These are phyloP conservation scores for Podospora conica DNA, from an alignment of 495 filamentous ascomycete species.

Conservation along the genomic window DNA sequence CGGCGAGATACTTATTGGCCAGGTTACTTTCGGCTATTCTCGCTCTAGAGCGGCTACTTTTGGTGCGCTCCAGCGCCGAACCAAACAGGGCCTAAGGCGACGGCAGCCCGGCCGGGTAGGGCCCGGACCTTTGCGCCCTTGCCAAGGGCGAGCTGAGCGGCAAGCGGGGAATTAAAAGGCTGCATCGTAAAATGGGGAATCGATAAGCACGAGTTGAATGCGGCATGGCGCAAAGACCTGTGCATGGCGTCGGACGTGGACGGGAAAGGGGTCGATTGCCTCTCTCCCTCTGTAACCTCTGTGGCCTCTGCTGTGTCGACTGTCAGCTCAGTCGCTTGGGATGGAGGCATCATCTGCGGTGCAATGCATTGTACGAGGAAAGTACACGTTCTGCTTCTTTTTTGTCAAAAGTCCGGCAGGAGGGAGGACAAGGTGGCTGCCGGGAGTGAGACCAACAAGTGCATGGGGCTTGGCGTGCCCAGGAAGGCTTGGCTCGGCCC, in stretches of 20 bases:
- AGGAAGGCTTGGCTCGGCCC: background rate
- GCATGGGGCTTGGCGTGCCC: background rate
- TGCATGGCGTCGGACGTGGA: background rate
- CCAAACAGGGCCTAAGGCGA: no score
- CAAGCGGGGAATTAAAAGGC: background rate
- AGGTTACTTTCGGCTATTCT: no score
- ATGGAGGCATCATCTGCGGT: background rate
- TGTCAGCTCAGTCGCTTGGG: background rate
- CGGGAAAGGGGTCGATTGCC: background rate
- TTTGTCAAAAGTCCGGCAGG: background rate
- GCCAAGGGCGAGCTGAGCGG: background rate
- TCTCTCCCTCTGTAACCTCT: no score
- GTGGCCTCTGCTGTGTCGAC: background rate
- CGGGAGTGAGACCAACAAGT: background rate
- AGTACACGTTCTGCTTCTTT: background rate
- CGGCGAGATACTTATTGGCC: no score
- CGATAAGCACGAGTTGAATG: background rate
- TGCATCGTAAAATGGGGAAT: background rate
- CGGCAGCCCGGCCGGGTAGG: background rate
- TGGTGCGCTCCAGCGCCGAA: no score
- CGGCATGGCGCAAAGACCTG: background rate
- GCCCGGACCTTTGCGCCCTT: background rate
- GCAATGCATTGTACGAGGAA: background rate
- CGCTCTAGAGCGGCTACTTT: no score
- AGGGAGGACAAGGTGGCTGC: background rate